Base-by-base conservation (phyloP, 2,329 filamentous ascomycete species). In the Xylaria sp. region DNA sequence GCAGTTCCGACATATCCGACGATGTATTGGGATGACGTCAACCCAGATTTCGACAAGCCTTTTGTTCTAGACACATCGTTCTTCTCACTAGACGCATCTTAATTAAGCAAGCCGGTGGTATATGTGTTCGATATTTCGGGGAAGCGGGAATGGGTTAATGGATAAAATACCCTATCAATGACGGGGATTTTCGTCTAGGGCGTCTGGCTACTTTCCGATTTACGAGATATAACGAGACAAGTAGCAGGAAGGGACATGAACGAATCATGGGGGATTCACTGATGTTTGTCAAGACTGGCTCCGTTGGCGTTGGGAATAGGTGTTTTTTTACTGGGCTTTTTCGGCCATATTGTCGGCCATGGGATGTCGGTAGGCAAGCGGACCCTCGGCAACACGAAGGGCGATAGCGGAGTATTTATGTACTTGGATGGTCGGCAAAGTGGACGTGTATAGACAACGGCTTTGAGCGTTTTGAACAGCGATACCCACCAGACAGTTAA, bases 31-130 rank as follows among this genome's bases (percentile, higher is more conserved):
- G 83, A 86, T 35, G 81, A 86, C n/a, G 70, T 83, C 37, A 70
- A 78, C 3, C 70, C 73, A 0, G 80, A 84, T 68, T 84, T 85
- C 64, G 76, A 76, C 54, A 85, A 86, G 71, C 79, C 82, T 0
- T 84, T 85, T 63, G 70, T 78, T 64, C 74, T 87, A 55, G 84
- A 87, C 61, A 78, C 78, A 46, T 75, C 73, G 6, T 63, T 80
- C 13, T 83, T 78, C 68, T 76, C 74, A 23, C 70, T 82, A 67
- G 76, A 79, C 62, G 72, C 66, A 67, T 66, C 73, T 71, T 60
- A 31, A 61, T 27, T n/a, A 31, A 27, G 15, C 41, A 15, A 29
- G 23, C 38, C 35, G 23, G 13, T n/a, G 21, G 15, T 29, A 35
- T 48, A 33, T 53, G 31, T 31, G 37, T 7, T n/a, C 27, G 38